Evolutionary conservation across 257 asterid species (phyloP).

Genomic region (Przewalskia tangutica): DNA sequence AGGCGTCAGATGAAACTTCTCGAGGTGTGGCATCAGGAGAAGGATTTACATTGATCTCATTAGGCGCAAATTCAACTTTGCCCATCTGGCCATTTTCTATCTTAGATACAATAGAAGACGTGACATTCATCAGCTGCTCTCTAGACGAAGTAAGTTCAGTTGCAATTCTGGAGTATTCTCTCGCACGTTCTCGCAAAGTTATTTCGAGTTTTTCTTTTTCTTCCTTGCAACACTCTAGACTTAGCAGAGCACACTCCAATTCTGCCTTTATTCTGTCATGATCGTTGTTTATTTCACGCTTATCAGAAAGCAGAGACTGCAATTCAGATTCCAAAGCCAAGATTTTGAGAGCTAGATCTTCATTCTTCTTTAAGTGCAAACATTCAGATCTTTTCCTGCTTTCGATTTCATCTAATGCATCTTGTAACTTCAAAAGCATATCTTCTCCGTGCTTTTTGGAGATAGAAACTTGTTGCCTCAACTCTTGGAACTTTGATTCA

Average conservation of each 20-base stretch:
- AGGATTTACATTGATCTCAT: conserved; percentile 24
- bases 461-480: conserved; percentile 69
- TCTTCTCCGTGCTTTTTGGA: conserved; percentile 90
- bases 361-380: conserved; percentile 55
- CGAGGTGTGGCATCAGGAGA: conserved; percentile 19
- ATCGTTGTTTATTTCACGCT: conserved; percentile 58
- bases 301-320: conserved; percentile 48
- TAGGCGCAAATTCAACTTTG: conserved; percentile 8
- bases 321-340: conserved; percentile 58
- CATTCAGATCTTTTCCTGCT: conserved; percentile 82
- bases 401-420: conserved; percentile 77
- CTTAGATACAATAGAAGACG: conserved; percentile 22
- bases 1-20: conserved; percentile 2
- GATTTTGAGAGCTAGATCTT: conserved; percentile 60
- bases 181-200: conserved; percentile 43
- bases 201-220: conserved; percentile 68
- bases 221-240: conserved; percentile 97
- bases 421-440: conserved; percentile 87
- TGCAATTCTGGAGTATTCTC: conserved; percentile 38
- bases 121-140: conserved; percentile 36
- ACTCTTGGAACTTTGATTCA: conserved; percentile 70
- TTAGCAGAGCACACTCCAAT: conserved; percentile 77
- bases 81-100: conserved; percentile 17
- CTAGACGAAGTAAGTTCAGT: conserved; percentile 45
- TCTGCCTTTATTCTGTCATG: conserved; percentile 70